A percentile compares a stretch with the other conserved stretches of the same genome.
Evolutionary conservation across 441 rosid genomes (phyloP).

Genomic region (Geranium incanum): DNA sequence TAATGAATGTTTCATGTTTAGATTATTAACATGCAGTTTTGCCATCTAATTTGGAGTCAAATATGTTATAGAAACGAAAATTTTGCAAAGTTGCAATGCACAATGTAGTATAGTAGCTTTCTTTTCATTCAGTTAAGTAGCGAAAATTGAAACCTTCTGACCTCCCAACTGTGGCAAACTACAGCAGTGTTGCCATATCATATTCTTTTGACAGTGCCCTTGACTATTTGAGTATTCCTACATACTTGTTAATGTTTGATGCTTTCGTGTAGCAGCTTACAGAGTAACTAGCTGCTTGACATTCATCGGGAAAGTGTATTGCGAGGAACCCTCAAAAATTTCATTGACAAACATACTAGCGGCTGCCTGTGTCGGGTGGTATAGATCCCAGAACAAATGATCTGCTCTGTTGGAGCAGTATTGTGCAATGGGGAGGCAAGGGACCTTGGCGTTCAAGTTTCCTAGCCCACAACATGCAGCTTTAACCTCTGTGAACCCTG

Average conservation of each 20-base stretch:
- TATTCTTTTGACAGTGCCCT: too few relatives aligned
- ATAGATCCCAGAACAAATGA: conserved; percentile 67
- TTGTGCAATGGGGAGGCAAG: conserved; percentile 49
- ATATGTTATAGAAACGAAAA: too few relatives aligned
- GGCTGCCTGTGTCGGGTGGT: conserved; percentile 49
- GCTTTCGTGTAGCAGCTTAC: too few relatives aligned
- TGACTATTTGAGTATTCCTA: too few relatives aligned
- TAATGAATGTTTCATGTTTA: too few relatives aligned
- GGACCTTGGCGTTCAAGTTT: conserved; percentile 40
- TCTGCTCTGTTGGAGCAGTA: conserved; percentile 57
- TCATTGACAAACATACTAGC: conserved; percentile 31
- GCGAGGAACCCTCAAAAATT: conserved; percentile 31
- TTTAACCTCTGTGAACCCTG: conserved; percentile 55
- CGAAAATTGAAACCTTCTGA: neutral
- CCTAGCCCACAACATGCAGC: conserved; percentile 85
- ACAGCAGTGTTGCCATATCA: too few relatives aligned
- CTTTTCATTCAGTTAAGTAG: neutral
- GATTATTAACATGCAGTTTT: too few relatives aligned
- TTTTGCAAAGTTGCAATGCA: neutral
- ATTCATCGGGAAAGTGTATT: conserved; percentile 31
- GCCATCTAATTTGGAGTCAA: too few relatives aligned
- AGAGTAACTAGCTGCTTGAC: conserved; percentile 23
- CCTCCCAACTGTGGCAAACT: too few relatives aligned
- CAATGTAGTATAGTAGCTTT: neutral
- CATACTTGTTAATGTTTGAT: too few relatives aligned